Evolutionary conservation across 208 protist genomes (phyloP), one percentile per base, ranked within the genome.

Genomic region (Leishmania guyanensis): DNA sequence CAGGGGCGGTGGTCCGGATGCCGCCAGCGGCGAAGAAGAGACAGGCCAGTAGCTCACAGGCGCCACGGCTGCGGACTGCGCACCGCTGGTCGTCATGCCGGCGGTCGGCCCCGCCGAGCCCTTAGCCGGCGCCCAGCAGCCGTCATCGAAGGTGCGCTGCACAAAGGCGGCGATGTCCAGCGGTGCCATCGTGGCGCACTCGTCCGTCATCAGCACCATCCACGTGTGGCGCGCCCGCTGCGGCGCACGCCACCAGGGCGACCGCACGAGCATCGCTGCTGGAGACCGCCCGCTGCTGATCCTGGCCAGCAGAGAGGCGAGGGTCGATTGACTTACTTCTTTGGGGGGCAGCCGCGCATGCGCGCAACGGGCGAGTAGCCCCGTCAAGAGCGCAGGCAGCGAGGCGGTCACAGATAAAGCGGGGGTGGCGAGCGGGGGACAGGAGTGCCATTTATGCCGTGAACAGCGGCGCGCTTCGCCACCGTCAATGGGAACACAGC

Each of bases 201-300:
- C 82, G 26, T 86, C 82, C 56, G 82, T 65, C 82, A 86, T 86
- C 8, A 86, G 65, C 73, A 68, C 56, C 74, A 82, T 86, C 82
- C 82, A 86, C 53, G 82, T 79, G 56, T 86, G 82, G 26, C 77
- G 78, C 39, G 73, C 48, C 33, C 48, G 77, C 74, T 51, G n/a
- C 53, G 82, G 56, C 20, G 74, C 78, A 20, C 46, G 60, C 43
- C 50, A 72, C 53, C 72, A 71, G 3, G 70, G 53, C 12, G 78
- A 73, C 3, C 73, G 78, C 48, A 78, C 3, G 1, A 82, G 33
- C 82, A 85, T 85, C 17, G 36, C 26, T 43, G n/a, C 43, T 10
- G 20, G 17, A 26, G n/a, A 50, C 22, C 33, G 43, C 33, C 1
- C 12, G 29, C 22, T 68, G 29, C 29, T 68, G 62, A 20, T 33